phyloP scores from a whole-genome alignment of 257 asterid species.

The Capsicum rhomboideum region DNA sequence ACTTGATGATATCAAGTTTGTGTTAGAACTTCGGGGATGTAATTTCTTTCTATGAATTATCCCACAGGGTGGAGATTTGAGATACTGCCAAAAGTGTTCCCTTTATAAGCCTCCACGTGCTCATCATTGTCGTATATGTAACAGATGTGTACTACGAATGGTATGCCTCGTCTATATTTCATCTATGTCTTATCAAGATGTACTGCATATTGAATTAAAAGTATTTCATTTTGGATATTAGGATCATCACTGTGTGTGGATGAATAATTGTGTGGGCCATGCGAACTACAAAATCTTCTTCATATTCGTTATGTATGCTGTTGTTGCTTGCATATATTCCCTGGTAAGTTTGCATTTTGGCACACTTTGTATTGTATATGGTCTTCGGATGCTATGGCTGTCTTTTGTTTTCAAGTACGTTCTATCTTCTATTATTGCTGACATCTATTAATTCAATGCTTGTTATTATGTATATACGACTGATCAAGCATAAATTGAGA shows the following conservation, averaged over 20 bases:
- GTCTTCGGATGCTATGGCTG: not conserved
- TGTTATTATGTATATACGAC: not conserved
- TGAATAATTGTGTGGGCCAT: conserved; percentile 94
- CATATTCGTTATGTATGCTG: conserved; percentile 63
- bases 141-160: conserved; percentile 88
- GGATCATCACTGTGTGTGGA: conserved; percentile 97
- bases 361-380: not conserved
- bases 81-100: conserved; percentile 89
- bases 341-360: conserved; percentile 41
- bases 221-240: conserved; percentile 37
- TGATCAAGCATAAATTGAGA: not conserved
- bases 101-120: conserved; percentile 92
- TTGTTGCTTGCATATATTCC: conserved; percentile 70
- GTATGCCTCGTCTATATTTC: conserved; percentile 40
- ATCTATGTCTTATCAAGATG: conserved; percentile 17
- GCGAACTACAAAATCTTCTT: conserved; percentile 84
- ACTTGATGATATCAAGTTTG: not conserved
- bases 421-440: not conserved
- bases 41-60: not conserved
- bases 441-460: not conserved
- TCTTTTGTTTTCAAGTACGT: not conserved
- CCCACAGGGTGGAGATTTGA: conserved; percentile 84
- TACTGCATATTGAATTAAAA: conserved; percentile 25
- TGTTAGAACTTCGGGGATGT: conserved; percentile 1
- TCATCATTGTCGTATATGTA: conserved; percentile 89